Evolutionary conservation across 768 basidiomycete genomes (phyloP).

Genomic region (Agrocybe chaxingu): DNA sequence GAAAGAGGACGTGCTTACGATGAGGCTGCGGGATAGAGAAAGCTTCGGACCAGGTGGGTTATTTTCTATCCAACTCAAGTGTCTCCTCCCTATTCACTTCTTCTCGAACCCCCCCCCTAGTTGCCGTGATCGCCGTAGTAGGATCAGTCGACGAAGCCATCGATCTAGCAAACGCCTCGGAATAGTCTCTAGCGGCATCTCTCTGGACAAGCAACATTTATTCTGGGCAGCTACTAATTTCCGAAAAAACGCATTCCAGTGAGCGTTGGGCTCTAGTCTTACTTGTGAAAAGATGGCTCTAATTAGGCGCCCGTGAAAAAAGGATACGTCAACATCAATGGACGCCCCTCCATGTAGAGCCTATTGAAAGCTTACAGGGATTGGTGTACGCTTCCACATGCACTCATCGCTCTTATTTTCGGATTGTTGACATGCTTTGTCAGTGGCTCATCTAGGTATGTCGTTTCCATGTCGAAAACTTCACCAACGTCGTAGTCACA

Average conservation of each 20-base stretch:
- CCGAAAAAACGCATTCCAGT: conserved; percentile 47
- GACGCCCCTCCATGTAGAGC: conserved; percentile 44
- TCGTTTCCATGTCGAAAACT: conserved; percentile 47
- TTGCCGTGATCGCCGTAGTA: conserved; percentile 40
- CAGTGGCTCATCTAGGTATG: conserved; percentile 48
- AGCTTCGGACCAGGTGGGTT: conserved; percentile 55
- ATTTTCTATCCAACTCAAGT: not conserved
- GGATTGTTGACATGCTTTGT: not conserved
- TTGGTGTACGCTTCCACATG: conserved; percentile 41
- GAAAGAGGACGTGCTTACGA: conserved; percentile 39
- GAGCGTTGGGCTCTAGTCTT: conserved; percentile 1
- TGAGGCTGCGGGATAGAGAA: conserved; percentile 54
- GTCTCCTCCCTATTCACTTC: not conserved
- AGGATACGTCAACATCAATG: conserved; percentile 58
- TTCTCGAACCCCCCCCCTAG: conserved; percentile 17
- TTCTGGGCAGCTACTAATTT: conserved; percentile 39
- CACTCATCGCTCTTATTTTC: not conserved
- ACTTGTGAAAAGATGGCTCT: not conserved
- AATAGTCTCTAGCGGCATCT: conserved; percentile 48
- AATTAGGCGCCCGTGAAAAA: not conserved
- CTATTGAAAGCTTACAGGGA: conserved; percentile 33
- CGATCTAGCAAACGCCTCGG: conserved; percentile 49
- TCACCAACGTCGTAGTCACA: conserved; percentile 42
- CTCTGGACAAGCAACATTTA: conserved; percentile 50
- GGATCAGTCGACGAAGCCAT: conserved; percentile 53